phyloP scores from a whole-genome alignment of 2,329 filamentous ascomycete genomes.

The Microdochium nivale region DNA sequence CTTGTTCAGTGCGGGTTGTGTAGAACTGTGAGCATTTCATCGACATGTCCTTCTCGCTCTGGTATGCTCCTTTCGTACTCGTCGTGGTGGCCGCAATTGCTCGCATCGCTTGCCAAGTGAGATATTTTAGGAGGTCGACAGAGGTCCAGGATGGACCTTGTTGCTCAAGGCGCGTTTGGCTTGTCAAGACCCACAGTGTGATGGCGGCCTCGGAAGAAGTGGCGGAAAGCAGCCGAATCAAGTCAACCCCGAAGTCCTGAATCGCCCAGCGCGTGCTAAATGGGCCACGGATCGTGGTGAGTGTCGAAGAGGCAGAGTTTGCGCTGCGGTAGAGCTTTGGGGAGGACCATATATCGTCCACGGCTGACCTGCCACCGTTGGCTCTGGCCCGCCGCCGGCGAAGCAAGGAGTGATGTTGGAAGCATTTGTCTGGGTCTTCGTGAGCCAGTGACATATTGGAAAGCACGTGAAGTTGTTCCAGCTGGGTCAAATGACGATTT shows the following conservation, averaged over 20 bases:
- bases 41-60: background rate
- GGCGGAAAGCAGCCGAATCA: background rate
- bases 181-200: background rate
- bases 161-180: background rate
- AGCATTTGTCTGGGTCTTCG: background rate
- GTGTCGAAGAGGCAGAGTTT: background rate
- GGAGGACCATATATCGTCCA: background rate
- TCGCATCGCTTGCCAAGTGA: background rate
- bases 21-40: background rate
- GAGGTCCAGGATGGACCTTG: background rate
- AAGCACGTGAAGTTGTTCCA: background rate
- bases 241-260: background rate
- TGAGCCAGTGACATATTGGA: background rate
- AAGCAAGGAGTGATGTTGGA: background rate
- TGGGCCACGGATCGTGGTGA: background rate
- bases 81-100: background rate
- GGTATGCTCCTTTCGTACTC: background rate
- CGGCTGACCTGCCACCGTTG: background rate
- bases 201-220: background rate
- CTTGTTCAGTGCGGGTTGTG: background rate
- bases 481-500: background rate
- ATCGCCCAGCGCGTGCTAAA: background rate
- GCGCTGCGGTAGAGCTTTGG: background rate
- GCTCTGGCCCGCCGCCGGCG: background rate
- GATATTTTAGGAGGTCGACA: background rate